Conservation (phyloP, 495 filamentous ascomycete species). For the Trichoderma asperelloides region DNA sequence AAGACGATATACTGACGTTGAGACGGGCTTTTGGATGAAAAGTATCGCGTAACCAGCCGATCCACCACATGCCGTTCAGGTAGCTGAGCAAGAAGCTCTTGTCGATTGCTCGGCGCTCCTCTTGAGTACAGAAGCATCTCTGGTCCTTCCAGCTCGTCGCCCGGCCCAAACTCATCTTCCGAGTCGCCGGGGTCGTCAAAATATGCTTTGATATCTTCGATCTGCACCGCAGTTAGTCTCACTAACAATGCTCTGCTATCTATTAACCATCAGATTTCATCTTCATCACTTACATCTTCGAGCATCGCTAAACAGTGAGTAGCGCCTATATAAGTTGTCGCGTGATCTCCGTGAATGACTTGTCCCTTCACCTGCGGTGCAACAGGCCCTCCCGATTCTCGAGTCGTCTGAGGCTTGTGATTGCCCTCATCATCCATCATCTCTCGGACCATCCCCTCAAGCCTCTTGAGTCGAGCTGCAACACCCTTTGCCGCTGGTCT, state of each 20-base stretch:
- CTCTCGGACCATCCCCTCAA: constrained; percentile 44
- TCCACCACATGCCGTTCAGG: constrained; percentile 31
- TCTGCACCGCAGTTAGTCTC: constrained; percentile 17
- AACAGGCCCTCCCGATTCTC: background rate
- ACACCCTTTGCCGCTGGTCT: constrained; percentile 32
- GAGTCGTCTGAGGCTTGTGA: constrained; percentile 16
- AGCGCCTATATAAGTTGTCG: constrained; percentile 38
- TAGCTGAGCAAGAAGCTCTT: constrained; percentile 30
- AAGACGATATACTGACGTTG: constrained; percentile 22
- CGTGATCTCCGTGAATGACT: constrained; percentile 28
- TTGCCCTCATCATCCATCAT: constrained; percentile 32
- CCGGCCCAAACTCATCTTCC: constrained; percentile 20
- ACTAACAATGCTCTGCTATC: background rate
- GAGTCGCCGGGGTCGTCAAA: constrained; percentile 32
- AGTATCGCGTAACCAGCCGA: constrained; percentile 38
- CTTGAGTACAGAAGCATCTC: constrained; percentile 26
- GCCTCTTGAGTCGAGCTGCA: constrained; percentile 41
- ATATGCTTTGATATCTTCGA: constrained; percentile 37
- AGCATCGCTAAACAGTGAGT: constrained; percentile 51
- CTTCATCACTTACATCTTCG: constrained; percentile 33
- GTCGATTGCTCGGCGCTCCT: constrained; percentile 20
- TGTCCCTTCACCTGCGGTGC: constrained; percentile 15
- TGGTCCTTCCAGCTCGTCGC: constrained; percentile 21
- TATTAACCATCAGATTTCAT: background rate
- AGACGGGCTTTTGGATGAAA: constrained; percentile 38